Percentiles rank a stretch among this genome's conserved stretches.
Conservation (phyloP, 2,329 filamentous ascomycete genomes). For the Sclerotinia sclerotiorum region DNA sequence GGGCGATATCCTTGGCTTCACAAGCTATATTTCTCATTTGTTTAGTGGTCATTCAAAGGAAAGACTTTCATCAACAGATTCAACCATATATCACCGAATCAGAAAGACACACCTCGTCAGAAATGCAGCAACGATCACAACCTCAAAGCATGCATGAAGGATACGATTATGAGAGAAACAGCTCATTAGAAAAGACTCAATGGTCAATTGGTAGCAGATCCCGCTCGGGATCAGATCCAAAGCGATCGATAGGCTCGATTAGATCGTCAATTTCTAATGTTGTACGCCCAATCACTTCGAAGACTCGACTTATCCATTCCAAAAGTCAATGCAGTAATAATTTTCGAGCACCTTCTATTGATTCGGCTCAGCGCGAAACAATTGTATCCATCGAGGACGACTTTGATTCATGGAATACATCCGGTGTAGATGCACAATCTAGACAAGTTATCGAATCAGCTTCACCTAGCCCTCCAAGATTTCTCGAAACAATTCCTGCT, state of each 20-base stretch:
- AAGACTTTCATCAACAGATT: conserved; percentile 36
- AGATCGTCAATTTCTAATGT: conserved; percentile 50
- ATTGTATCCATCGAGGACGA: conserved; percentile 51
- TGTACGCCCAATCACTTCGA: conserved; percentile 57
- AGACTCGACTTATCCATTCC: conserved; percentile 51
- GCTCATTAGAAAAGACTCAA: conserved; percentile 32
- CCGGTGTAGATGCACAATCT: conserved; percentile 61
- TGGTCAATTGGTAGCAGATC: conserved; percentile 48
- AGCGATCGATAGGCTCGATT: conserved; percentile 48
- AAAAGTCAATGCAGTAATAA: conserved; percentile 39
- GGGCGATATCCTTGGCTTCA: conserved; percentile 35
- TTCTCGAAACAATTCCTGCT: conserved; percentile 70
- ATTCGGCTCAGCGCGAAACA: conserved; percentile 43
- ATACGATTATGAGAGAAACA: conserved; percentile 26
- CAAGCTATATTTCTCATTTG: conserved; percentile 37
- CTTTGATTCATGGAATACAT: conserved; percentile 76
- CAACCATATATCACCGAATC: conserved; percentile 33
- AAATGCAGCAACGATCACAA: conserved; percentile 32
- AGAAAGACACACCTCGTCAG: conserved; percentile 28
- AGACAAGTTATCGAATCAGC: conserved; percentile 55
- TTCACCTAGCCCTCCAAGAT: conserved; percentile 42
- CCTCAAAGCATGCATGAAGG: conserved; percentile 25
- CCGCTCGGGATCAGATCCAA: conserved; percentile 45
- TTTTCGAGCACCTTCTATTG: conserved; percentile 50
- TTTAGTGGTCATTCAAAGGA: conserved; percentile 35